Evolutionary conservation across 805 yeast species (phyloP).

Genomic region (Metschnikowia kunwiensis): DNA sequence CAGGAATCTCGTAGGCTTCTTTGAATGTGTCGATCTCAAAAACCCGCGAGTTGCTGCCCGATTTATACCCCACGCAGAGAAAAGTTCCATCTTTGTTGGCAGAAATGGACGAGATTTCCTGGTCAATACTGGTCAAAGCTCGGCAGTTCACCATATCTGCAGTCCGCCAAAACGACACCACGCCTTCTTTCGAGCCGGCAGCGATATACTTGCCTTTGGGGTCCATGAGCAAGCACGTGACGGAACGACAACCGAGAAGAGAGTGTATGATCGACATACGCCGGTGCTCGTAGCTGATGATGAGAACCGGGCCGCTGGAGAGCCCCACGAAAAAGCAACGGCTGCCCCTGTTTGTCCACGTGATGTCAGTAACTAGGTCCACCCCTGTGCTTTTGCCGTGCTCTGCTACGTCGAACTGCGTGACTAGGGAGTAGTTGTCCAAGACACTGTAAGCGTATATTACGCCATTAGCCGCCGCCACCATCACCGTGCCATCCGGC

Average conservation of each 20-base stretch:
- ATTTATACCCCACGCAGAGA: slow-evolving; percentile 45
- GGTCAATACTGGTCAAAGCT: slow-evolving; percentile 41
- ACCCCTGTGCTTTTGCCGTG: not conserved
- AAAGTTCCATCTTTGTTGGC: slow-evolving; percentile 45
- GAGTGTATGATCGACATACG: slow-evolving; percentile 9
- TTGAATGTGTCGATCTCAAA: slow-evolving; percentile 31
- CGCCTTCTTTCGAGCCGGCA: slow-evolving; percentile 58
- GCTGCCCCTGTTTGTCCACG: slow-evolving; percentile 46
- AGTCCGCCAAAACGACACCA: slow-evolving; percentile 49
- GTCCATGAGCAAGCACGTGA: slow-evolving; percentile 46
- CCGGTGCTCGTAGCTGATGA: slow-evolving; percentile 19
- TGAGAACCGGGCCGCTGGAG: slow-evolving; percentile 42
- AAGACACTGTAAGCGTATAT: slow-evolving; percentile 34
- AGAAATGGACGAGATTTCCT: slow-evolving; percentile 39
- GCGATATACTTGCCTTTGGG: slow-evolving; percentile 50
- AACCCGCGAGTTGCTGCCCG: slow-evolving; percentile 39
- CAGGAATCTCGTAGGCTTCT: slow-evolving; percentile 28
- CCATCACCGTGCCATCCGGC: slow-evolving; percentile 47
- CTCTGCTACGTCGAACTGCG: slow-evolving; percentile 23
- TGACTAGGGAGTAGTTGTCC: slow-evolving; percentile 28
- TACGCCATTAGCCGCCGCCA: slow-evolving; percentile 38
- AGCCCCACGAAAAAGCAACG: slow-evolving; percentile 37
- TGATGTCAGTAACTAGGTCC: slow-evolving; percentile 35
- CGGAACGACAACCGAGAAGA: slow-evolving; percentile 48
- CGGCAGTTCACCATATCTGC: slow-evolving; percentile 33